These are phyloP conservation scores for Gynostemma pentaphyllum DNA, from an alignment of 306 rosid species.

Conservation along the genomic window DNA sequence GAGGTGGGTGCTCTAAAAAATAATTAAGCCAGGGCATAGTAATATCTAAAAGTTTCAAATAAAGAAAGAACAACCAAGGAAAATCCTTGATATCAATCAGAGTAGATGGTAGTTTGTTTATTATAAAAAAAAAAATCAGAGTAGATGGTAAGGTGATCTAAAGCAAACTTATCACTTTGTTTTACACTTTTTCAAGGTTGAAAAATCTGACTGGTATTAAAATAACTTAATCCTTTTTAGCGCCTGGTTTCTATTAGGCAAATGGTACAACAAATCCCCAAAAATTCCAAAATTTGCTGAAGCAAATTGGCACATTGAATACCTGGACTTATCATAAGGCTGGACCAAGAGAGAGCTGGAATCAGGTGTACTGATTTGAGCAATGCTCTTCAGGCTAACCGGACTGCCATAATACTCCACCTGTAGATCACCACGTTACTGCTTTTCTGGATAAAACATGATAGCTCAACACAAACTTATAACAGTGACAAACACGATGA, in stretches of 20 bases:
- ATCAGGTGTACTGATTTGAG: constrained; percentile 94
- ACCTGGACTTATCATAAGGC: constrained; percentile 97
- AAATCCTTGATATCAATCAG: neutral
- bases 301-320: constrained; percentile 14
- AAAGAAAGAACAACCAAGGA: neutral
- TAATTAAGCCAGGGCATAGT: neutral
- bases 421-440: constrained; percentile 25
- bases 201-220: neutral
- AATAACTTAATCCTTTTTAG: neutral
- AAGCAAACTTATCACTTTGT: neutral
- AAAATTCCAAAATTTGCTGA: neutral
- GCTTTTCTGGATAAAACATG: constrained; percentile 12
- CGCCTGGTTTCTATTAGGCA: neutral
- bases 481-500: neutral
- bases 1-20: neutral
- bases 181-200: neutral
- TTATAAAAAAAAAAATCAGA: neutral
- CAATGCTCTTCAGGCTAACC: constrained; percentile 85
- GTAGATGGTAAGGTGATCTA: neutral
- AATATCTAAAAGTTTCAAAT: neutral
- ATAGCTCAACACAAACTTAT: constrained; percentile 3
- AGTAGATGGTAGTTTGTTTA: neutral
- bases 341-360: constrained; percentile 69
- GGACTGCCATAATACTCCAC: constrained; percentile 96
- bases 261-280: neutral